phyloP scores from a whole-genome alignment of 371 early-diverging fungal genomes.

The Zychaea mexicana region DNA sequence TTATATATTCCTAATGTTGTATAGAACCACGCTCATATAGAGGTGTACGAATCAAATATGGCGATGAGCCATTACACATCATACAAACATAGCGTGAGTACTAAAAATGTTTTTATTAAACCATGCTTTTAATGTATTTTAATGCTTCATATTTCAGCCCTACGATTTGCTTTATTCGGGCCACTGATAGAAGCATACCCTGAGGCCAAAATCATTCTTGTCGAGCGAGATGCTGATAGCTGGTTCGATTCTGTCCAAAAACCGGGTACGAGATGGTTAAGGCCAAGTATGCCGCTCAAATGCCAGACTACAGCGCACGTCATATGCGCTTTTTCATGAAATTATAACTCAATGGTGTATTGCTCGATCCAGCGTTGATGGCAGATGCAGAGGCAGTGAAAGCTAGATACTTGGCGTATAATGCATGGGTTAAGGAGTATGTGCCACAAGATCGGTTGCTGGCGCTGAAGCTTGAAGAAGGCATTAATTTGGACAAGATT shows the following conservation, averaged over 20 bases:
- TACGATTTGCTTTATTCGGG: conserved; percentile 14
- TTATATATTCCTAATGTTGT: no score
- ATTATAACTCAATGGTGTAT: conserved; percentile 19
- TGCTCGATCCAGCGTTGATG: conserved; percentile 5
- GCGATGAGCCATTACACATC: no score
- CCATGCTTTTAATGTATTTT: no score
- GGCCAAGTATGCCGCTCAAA: background rate
- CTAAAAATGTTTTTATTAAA: no score
- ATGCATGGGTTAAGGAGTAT: conserved; percentile 25
- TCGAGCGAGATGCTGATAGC: conserved; percentile 27
- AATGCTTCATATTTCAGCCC: no score
- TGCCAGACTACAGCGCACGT: conserved; percentile 7
- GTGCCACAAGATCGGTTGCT: conserved; percentile 28
- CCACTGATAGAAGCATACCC: conserved; percentile 29
- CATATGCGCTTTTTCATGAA: no score
- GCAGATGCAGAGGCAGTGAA: conserved; percentile 11
- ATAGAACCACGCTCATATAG: no score
- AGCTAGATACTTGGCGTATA: conserved; percentile 22
- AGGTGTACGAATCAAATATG: no score
- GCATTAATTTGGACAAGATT: conserved; percentile 15
- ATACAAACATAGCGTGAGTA: no score
- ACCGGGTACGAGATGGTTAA: conserved; percentile 10
- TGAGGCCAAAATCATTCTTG: conserved; percentile 41
- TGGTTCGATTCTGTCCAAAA: conserved; percentile 39
- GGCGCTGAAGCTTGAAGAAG: conserved; percentile 32